phyloP scores from a whole-genome alignment of 208 protist genomes.

The Acanthamoeba lenticulata region DNA sequence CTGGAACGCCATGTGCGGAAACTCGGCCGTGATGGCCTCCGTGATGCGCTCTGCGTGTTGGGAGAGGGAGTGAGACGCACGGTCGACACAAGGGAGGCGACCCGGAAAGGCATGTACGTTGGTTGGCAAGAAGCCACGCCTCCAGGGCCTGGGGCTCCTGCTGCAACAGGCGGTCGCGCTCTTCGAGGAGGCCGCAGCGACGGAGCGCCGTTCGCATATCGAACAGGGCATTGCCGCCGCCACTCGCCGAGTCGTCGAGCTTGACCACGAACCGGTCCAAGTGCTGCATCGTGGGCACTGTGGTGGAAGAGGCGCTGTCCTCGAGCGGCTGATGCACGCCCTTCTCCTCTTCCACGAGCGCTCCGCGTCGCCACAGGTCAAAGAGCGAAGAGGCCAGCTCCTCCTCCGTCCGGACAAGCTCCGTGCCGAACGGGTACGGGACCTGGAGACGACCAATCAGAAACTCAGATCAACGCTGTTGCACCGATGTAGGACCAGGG shows the following conservation, averaged over 20 bases:
- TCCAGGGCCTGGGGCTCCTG: background rate
- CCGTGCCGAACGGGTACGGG: background rate
- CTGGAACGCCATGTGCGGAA: background rate
- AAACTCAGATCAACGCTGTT: no score
- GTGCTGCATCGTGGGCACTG: background rate
- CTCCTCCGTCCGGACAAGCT: background rate
- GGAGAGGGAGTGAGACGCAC: background rate
- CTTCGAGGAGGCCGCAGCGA: background rate
- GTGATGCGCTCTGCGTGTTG: background rate
- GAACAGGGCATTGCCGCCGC: background rate
- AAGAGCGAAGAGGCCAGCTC: background rate
- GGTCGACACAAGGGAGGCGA: background rate
- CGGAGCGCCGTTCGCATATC: background rate
- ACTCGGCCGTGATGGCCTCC: background rate
- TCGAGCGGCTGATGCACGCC: background rate
- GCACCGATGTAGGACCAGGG: background rate
- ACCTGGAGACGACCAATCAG: background rate
- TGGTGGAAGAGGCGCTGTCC: background rate
- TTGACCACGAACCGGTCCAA: conserved; percentile 1
- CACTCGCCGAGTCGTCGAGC: background rate
- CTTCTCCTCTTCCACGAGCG: background rate
- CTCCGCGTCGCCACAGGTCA: background rate
- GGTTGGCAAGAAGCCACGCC: background rate
- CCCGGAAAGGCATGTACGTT: background rate
- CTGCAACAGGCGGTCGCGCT: background rate